Percentiles rank a stretch among this genome's conserved stretches.
These are phyloP conservation scores for Lactarius vividus DNA, from an alignment of 768 basidiomycete genomes.

Conservation along the genomic window DNA sequence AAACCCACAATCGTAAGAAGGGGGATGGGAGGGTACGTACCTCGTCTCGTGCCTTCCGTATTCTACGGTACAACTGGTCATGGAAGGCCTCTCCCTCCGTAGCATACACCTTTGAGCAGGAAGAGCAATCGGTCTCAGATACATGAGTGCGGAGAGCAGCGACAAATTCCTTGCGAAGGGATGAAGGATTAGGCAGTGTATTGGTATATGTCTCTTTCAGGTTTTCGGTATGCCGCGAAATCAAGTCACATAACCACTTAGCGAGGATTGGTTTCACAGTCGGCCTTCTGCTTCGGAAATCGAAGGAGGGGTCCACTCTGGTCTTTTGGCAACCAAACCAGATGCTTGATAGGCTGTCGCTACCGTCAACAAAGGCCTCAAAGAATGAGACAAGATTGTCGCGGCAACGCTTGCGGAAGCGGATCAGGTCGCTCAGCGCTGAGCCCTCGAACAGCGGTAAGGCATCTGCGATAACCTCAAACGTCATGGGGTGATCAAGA, in stretches of 20 bases:
- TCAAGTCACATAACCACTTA: background rate
- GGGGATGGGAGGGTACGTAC: background rate
- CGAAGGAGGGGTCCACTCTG: too few species aligned
- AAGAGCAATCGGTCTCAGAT: background rate
- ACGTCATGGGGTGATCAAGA: too few species aligned
- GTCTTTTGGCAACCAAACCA: too few species aligned
- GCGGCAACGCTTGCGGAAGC: too few species aligned
- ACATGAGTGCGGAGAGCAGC: background rate
- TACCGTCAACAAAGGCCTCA: too few species aligned
- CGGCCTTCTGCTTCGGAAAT: too few species aligned
- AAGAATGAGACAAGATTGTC: too few species aligned
- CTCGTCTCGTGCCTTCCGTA: background rate
- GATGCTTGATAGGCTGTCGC: too few species aligned
- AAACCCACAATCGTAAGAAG: background rate
- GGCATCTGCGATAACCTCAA: too few species aligned
- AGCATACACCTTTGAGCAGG: background rate
- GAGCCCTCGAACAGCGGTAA: too few species aligned
- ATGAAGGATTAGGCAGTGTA: background rate
- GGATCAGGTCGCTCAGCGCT: too few species aligned
- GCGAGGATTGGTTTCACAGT: background rate
- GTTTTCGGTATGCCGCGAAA: background rate
- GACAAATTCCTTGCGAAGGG: background rate
- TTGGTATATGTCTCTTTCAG: background rate
- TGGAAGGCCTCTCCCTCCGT: background rate
- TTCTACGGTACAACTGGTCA: background rate